These are phyloP conservation scores for Penicillium vulpinum DNA, from an alignment of 2,329 filamentous ascomycete species.

Conservation along the genomic window DNA sequence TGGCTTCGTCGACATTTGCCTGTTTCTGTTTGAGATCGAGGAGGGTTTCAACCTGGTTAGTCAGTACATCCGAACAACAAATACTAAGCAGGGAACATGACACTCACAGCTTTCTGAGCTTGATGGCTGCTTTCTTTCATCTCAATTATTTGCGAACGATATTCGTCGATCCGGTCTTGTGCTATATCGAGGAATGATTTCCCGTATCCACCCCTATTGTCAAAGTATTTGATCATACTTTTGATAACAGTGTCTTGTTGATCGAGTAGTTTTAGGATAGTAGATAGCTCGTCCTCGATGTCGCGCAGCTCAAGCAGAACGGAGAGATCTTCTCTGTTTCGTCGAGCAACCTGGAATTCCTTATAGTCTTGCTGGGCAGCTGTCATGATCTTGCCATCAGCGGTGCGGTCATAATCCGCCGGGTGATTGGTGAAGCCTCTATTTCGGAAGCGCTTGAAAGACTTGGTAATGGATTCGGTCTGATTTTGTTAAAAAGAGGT, in stretches of 20 bases:
- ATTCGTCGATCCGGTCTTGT: constrained; percentile 55
- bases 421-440: constrained; percentile 54
- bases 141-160: constrained; percentile 54
- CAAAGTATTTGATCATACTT: constrained; percentile 37
- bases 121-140: constrained; percentile 61
- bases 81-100: not conserved
- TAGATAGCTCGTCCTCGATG: constrained; percentile 63
- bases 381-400: constrained; percentile 34
- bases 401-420: constrained; percentile 31
- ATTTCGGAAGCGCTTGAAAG: constrained; percentile 62
- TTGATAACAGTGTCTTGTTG: constrained; percentile 55
- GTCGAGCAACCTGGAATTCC: constrained; percentile 52
- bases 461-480: constrained; percentile 63
- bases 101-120: constrained; percentile 57
- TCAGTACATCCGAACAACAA: not conserved
- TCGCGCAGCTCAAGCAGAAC: constrained; percentile 63
- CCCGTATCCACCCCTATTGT: constrained; percentile 40
- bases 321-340: constrained; percentile 64
- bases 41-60: constrained; percentile 59
- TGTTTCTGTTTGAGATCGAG: constrained; percentile 68
- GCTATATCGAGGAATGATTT: constrained; percentile 56
- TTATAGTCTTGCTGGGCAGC: constrained; percentile 43
- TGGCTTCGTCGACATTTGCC: constrained; percentile 66
- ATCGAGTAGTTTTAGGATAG: constrained; percentile 59
- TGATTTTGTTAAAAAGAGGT: constrained; percentile 26